These are phyloP conservation scores for Sequoiadendron giganteum DNA, from an alignment of 75 land plant genomes.

Conservation along the genomic window DNA sequence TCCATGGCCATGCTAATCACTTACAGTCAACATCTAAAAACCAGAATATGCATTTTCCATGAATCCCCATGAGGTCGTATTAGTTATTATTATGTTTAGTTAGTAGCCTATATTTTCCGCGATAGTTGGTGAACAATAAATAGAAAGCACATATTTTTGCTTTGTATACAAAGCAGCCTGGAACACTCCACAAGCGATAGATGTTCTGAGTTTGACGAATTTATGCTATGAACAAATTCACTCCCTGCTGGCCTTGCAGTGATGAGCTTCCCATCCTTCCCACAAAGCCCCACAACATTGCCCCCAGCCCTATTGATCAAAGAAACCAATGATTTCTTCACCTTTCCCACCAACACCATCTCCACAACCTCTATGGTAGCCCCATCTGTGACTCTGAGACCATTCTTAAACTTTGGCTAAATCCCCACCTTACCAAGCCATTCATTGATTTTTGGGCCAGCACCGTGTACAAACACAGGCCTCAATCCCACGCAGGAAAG, in stretches of 20 bases:
- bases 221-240: no score
- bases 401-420: slow-evolving; percentile 69
- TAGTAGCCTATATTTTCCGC: no score
- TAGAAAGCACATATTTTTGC: no score
- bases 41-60: no score
- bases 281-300: slow-evolving; percentile 82
- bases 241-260: slow-evolving; percentile 73
- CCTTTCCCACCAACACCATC: slow-evolving; percentile 90
- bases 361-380: slow-evolving; percentile 90
- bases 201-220: no score
- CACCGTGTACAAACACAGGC: slow-evolving; percentile 95
- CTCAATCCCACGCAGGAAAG: slow-evolving; percentile 87
- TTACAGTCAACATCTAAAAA: no score
- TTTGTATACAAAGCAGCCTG: no score
- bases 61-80: no score
- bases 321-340: slow-evolving; percentile 84
- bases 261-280: slow-evolving; percentile 77
- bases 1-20: no score
- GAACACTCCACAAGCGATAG: no score
- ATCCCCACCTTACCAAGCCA: slow-evolving; percentile 69
- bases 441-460: slow-evolving; percentile 90
- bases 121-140: no score
- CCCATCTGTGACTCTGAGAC: slow-evolving; percentile 86
- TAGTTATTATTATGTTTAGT: no score
- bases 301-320: slow-evolving; percentile 85